These are phyloP conservation scores for Endogone sp. DNA, from an alignment of 192 early-diverging fungal genomes.

Conservation along the genomic window DNA sequence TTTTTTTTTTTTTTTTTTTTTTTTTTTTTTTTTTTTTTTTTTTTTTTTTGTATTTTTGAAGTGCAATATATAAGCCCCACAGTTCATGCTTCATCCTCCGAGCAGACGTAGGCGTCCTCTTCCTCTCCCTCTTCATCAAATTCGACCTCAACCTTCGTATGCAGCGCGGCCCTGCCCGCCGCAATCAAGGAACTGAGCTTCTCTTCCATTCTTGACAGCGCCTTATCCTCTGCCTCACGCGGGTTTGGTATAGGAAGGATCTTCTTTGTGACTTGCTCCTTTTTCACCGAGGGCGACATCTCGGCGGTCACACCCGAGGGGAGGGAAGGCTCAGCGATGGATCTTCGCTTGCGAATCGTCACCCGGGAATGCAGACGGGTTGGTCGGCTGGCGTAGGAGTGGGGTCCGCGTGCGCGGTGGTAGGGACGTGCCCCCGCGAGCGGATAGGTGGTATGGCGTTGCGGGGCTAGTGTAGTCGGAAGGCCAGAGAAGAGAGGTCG, in stretches of 20 bases:
- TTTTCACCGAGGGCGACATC: neutral
- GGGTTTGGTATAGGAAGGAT: neutral
- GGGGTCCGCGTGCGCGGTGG: neutral
- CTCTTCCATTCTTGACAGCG: conserved; percentile 34
- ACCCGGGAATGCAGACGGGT: neutral
- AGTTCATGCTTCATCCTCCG: too few species aligned
- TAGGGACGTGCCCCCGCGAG: neutral
- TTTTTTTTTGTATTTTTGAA: too few species aligned
- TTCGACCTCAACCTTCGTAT: neutral
- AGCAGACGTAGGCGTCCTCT: too few species aligned
- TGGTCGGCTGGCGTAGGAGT: neutral
- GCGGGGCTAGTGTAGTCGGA: neutral
- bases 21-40: too few species aligned
- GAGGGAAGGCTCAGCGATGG: neutral
- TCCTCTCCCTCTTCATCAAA: neutral
- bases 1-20: too few species aligned
- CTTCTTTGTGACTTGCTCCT: neutral
- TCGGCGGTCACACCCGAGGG: neutral
- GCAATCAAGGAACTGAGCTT: conserved; percentile 26
- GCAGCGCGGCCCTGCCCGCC: conserved; percentile 28
- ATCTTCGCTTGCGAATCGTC: neutral
- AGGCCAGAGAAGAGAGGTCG: neutral
- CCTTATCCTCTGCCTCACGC: conserved; percentile 28
- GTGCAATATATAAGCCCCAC: too few species aligned
- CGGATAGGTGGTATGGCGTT: too few species aligned